Conservation (phyloP, 2,329 filamentous ascomycete genomes). For the Fusarium pseudograminearum region DNA sequence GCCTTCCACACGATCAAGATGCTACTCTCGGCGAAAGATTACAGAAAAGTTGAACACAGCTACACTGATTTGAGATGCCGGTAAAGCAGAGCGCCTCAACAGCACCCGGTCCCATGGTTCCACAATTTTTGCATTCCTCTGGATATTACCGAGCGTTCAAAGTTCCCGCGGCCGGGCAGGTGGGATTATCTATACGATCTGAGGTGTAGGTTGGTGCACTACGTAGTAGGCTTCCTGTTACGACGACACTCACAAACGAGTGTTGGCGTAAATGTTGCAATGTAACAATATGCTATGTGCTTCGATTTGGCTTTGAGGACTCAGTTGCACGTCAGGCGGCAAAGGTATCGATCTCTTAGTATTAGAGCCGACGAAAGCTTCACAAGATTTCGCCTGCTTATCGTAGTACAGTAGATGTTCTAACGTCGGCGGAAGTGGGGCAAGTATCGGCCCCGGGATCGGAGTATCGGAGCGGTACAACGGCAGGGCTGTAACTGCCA, state of each 20-base stretch:
- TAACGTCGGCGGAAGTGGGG: constrained; percentile 10
- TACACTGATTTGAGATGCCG: background rate
- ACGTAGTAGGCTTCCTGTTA: background rate
- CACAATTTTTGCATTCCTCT: constrained; percentile 8
- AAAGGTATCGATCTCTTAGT: background rate
- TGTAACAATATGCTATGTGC: background rate
- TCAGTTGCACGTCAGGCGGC: background rate
- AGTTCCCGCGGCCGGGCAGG: background rate
- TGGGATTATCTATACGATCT: background rate
- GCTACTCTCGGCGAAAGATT: background rate
- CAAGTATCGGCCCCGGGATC: constrained; percentile 7
- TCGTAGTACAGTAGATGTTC: constrained; percentile 2
- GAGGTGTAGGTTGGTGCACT: background rate
- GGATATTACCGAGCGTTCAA: background rate
- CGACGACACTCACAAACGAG: constrained; percentile 7
- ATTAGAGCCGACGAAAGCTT: background rate
- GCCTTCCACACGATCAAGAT: background rate
- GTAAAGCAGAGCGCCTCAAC: constrained; percentile 8
- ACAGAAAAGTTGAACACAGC: background rate
- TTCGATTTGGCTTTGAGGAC: background rate
- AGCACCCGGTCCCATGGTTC: background rate
- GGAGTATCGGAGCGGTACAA: constrained; percentile 14
- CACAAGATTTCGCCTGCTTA: background rate
- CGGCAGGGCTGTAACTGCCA: constrained; percentile 29
- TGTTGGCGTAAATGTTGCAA: background rate